Evolutionary conservation across 78 protist genomes (phyloP).

Genomic region (Dictyostelium brefeldianum): DNA sequence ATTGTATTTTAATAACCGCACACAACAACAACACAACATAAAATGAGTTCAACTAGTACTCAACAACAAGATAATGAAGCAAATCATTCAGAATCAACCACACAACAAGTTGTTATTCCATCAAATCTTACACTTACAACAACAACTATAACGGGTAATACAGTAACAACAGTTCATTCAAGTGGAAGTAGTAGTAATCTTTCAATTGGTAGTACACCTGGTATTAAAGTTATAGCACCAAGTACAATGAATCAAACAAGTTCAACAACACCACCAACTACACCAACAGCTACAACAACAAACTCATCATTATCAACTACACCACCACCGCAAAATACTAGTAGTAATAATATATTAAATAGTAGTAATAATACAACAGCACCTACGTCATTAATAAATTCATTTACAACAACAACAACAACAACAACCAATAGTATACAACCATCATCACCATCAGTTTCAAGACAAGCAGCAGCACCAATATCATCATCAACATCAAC

Average conservation of each 20-base stretch:
- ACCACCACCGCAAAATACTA: not conserved
- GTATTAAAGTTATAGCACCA: conserved; percentile 32
- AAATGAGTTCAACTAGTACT: too few species aligned
- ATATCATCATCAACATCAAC: not conserved
- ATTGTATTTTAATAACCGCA: too few species aligned
- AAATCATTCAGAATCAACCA: not conserved
- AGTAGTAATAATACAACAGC: not conserved
- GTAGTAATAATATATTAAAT: not conserved
- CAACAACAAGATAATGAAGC: too few species aligned
- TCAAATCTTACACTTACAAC: conserved; percentile 17
- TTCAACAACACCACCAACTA: not conserved
- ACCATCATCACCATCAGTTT: not conserved
- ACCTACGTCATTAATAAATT: conserved; percentile 1
- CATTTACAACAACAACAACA: not conserved
- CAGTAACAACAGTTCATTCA: not conserved
- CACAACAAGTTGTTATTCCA: not conserved
- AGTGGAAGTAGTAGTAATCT: too few species aligned
- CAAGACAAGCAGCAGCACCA: not conserved
- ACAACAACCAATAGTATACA: not conserved
- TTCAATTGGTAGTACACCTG: not conserved
- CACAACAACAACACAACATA: too few species aligned
- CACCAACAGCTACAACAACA: not conserved
- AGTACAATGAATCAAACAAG: conserved; percentile 13
- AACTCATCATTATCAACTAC: conserved; percentile 1
- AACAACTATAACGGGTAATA: conserved; percentile 11